These are phyloP conservation scores for Angomonas deanei DNA, from an alignment of 208 protist genomes.

Conservation along the genomic window DNA sequence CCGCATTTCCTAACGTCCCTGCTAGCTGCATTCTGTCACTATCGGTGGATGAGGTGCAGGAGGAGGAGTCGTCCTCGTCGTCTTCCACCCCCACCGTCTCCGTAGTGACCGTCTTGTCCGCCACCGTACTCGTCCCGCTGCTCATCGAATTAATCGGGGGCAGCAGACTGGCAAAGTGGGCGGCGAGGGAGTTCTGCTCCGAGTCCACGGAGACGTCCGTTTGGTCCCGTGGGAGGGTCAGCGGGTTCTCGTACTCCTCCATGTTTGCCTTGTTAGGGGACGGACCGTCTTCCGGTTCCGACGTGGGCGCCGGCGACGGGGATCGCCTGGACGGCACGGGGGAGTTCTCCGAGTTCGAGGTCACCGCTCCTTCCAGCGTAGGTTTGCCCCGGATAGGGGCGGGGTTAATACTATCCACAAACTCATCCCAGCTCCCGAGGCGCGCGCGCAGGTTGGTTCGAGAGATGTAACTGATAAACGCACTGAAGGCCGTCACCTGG, in stretches of 20 bases:
- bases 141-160: neutral
- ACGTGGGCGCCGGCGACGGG: neutral
- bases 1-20: neutral
- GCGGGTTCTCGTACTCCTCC: neutral
- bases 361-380: neutral
- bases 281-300: neutral
- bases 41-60: neutral
- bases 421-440: conserved; percentile 24
- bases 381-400: neutral
- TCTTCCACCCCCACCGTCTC: too few species aligned
- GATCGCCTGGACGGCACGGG: neutral
- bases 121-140: neutral
- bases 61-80: neutral
- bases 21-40: neutral
- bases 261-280: neutral
- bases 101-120: neutral
- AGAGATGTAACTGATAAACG: conserved; percentile 36
- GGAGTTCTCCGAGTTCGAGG: neutral
- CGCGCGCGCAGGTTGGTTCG: conserved; percentile 19
- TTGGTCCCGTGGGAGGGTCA: neutral
- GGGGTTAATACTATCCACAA: conserved; percentile 14
- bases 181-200: neutral
- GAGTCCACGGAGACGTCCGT: neutral
- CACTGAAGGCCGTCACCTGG: conserved; percentile 46
- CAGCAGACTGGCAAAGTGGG: conserved; percentile 6